Percentiles rank a stretch among this genome's conserved stretches.
These are phyloP conservation scores for Edaphochlamys debaryana DNA, from an alignment of 139 green algal genomes.

Conservation along the genomic window DNA sequence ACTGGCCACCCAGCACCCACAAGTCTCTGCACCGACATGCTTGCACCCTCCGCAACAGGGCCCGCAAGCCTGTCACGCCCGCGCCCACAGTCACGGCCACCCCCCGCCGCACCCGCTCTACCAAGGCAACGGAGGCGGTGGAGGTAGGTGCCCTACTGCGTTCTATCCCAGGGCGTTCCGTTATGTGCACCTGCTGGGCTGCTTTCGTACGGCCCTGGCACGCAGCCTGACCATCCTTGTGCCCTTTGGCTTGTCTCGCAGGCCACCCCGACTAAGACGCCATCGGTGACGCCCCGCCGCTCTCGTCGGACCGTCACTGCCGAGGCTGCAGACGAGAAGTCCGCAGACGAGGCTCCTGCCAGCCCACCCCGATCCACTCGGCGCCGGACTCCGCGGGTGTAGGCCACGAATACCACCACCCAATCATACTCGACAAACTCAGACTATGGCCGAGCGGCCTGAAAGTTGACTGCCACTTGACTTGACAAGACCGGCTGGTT, in stretches of 20 bases:
- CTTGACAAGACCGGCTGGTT: too few species aligned
- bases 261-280: neutral
- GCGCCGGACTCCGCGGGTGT: neutral
- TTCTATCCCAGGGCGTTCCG: too few species aligned
- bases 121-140: neutral
- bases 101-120: neutral
- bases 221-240: too few species aligned
- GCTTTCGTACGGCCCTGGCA: too few species aligned
- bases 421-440: neutral
- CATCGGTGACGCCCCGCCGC: neutral
- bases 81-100: neutral
- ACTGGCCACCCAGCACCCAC: neutral
- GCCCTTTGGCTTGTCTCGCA: neutral
- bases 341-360: neutral
- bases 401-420: neutral
- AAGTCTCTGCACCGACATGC: neutral
- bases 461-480: neutral
- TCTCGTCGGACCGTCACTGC: too few species aligned
- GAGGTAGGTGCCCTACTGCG: too few species aligned
- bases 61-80: neutral
- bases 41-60: neutral
- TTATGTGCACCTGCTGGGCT: too few species aligned
- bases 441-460: neutral
- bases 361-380: neutral
- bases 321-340: neutral